phyloP scores from a whole-genome alignment of 306 rosid genomes.

The Hippophae gyantsensis region DNA sequence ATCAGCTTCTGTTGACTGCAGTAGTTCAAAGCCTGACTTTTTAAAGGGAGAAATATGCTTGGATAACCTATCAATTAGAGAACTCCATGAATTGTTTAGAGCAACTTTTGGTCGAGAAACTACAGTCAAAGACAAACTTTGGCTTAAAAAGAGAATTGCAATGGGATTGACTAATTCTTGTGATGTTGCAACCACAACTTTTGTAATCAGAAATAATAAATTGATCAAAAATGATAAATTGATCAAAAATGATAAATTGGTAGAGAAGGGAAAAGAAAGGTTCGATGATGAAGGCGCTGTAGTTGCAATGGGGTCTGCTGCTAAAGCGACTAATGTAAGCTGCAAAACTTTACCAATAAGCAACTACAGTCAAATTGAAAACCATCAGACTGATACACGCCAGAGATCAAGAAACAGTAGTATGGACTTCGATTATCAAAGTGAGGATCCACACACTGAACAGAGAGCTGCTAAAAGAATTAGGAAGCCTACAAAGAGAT shows the following conservation, averaged over 20 bases:
- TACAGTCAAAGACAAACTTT: constrained; percentile 81
- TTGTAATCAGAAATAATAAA: constrained; percentile 51
- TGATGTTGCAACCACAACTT: constrained; percentile 64
- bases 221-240: constrained; percentile 14
- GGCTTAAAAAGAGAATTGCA: constrained; percentile 92
- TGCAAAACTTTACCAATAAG: constrained; percentile 35
- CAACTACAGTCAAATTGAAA: constrained; percentile 31
- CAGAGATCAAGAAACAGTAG: constrained; percentile 28
- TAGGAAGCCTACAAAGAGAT: constrained; percentile 88
- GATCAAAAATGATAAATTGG: constrained; percentile 1
- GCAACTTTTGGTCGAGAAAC: constrained; percentile 92
- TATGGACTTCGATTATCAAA: constrained; percentile 41
- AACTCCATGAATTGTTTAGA: constrained; percentile 78
- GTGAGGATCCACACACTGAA: constrained; percentile 36
- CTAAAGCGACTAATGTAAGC: constrained; percentile 25
- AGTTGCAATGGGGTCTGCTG: constrained; percentile 22
- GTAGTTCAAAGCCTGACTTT: constrained; percentile 39
- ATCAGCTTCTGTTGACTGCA: constrained; percentile 47
- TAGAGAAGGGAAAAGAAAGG: constrained; percentile 29
- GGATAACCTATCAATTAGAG: constrained; percentile 79
- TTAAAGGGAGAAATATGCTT: constrained; percentile 67
- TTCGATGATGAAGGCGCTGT: constrained; percentile 31
- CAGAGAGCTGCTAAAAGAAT: constrained; percentile 72
- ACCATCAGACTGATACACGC: constrained; percentile 34
- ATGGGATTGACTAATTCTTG: constrained; percentile 90